Evolutionary conservation across 2,329 filamentous ascomycete genomes (phyloP), one percentile per base, ranked within the genome.

Genomic region (Monilinia fructigena): DNA sequence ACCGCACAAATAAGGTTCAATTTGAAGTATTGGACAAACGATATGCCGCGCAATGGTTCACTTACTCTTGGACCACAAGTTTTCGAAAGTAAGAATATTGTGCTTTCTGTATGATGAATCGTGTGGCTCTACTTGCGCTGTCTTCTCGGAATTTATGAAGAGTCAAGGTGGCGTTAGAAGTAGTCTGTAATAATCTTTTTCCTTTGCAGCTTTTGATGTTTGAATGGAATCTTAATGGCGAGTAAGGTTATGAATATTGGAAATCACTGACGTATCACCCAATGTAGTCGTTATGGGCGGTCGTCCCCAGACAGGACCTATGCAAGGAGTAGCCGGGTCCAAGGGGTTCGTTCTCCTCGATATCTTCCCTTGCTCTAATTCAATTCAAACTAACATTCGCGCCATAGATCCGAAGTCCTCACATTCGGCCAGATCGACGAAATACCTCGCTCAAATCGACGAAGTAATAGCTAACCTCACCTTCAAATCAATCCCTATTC

Each of bases 301-400:
- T 2, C 82, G 84, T 0, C 83, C 87, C 1, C 77, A 77, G 16
- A 72, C 78, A 1, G 77, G 76, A 0, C 81, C 83, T 1, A 89
- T 88, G 78, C 86, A 89, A 77, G 82, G 81, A 8, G 79, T 89
- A 28, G 86, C 87, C 20, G 88, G 87, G 26, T 82, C 85, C 55
- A 86, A 88, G 72, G 88, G 88, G 56, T 71, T 68, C 7, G 60
- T 68, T 10, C 31, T 35, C 31, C 31, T 7, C 4, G 4, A 35
- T 35, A 35, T 35, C 31, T 35, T 69, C 66, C 14, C 54, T 69
- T 7, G 28, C 47, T 23, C 68, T 63, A 62, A 53, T 64, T 35
- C 53, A 47, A 55, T 68, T 52, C 40, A n/a, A 68, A 55, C 18
- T 55, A 70, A 70, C 42, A 5, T 16, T 23, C n/a, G 42, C 26